These are phyloP conservation scores for Zizania latifolia DNA, from an alignment of 176 grass and related monocot species.

Conservation along the genomic window DNA sequence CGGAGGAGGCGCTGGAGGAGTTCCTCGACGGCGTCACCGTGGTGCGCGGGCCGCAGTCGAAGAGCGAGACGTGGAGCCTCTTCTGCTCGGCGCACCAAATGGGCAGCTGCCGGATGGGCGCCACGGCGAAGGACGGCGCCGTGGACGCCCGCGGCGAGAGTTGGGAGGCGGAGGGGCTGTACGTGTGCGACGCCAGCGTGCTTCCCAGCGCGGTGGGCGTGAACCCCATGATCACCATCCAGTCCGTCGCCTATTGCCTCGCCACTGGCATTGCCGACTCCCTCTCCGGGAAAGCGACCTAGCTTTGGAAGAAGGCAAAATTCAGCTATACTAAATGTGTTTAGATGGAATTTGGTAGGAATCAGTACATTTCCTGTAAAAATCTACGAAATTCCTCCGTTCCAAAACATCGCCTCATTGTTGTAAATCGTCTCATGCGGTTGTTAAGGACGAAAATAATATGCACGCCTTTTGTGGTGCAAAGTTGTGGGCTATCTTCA, in stretches of 20 bases:
- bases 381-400: neutral
- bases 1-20: constrained; percentile 52
- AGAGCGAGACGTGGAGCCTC: constrained; percentile 35
- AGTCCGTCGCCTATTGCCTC: constrained; percentile 73
- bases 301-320: neutral
- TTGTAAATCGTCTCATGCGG: neutral
- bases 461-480: neutral
- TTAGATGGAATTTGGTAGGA: neutral
- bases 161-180: constrained; percentile 69
- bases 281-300: constrained; percentile 7
- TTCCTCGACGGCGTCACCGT: constrained; percentile 56
- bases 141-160: constrained; percentile 79
- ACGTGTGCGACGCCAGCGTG: constrained; percentile 78
- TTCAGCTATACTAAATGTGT: too few species aligned
- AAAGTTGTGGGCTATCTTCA: neutral
- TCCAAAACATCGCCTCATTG: neutral
- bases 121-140: constrained; percentile 40
- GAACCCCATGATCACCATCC: constrained; percentile 96
- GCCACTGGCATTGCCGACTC: constrained; percentile 52
- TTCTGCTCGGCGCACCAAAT: constrained; percentile 86
- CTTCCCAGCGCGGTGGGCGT: constrained; percentile 62
- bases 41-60: constrained; percentile 41
- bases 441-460: neutral
- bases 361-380: neutral
- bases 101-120: constrained; percentile 80